Conservation (phyloP, 345 rosid species). For the Brassica rapa region DNA sequence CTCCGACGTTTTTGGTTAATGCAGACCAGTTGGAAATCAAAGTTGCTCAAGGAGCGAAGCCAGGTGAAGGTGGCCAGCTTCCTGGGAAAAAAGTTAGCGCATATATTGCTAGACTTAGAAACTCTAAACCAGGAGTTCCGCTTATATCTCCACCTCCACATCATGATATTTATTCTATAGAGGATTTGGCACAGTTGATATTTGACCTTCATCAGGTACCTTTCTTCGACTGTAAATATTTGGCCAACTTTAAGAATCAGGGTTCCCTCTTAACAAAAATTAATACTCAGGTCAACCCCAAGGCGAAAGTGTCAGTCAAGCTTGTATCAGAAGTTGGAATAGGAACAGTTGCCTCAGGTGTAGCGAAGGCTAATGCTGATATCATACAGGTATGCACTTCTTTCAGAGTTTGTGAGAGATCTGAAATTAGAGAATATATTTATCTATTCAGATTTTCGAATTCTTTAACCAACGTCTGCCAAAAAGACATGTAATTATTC, state of each 20-base stretch:
- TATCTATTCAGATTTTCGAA: background rate
- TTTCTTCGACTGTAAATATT: constrained; percentile 20
- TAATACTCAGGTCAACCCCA: constrained; percentile 77
- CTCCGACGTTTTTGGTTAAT: constrained; percentile 93
- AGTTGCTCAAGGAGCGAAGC: constrained; percentile 99
- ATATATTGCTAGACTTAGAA: constrained; percentile 89
- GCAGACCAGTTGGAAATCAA: constrained; percentile 95
- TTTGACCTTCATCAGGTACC: constrained; percentile 95
- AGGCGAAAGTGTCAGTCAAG: constrained; percentile 96
- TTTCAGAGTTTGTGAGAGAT: background rate
- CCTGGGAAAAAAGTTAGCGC: constrained; percentile 99
- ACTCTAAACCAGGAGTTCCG: constrained; percentile 98
- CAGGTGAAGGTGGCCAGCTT: constrained; percentile 99
- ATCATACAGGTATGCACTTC: constrained; percentile 71
- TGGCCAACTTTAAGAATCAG: constrained; percentile 1
- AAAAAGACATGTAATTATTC: constrained; percentile 17
- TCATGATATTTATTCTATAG: constrained; percentile 96
- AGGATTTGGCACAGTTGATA: constrained; percentile 98
- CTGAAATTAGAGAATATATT: constrained; percentile 1
- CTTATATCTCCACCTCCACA: constrained; percentile 99
- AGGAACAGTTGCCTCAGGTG: constrained; percentile 99
- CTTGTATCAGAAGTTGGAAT: constrained; percentile 98
- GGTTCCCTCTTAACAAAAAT: constrained; percentile 8
- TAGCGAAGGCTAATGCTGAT: constrained; percentile 98
- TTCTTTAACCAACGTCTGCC: background rate